Percentiles rank a stretch among this genome's conserved stretches.
Conservation (phyloP, 1,139 yeast species). For the Taiozyma sp. region DNA sequence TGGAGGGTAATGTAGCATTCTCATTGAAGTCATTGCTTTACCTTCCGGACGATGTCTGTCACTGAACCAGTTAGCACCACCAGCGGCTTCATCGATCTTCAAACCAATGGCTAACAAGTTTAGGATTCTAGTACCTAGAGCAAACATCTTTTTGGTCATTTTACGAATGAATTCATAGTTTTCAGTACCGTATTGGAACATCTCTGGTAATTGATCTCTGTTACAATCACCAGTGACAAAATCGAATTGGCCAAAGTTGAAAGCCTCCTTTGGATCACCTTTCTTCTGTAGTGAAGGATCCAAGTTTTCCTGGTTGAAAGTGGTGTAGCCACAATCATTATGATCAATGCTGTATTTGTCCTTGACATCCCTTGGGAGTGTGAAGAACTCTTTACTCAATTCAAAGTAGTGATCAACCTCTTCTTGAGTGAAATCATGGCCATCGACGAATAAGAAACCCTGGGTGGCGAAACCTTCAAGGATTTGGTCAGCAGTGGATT, state of each 20-base stretch:
- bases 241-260: constrained; percentile 26
- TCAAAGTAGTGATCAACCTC: constrained; percentile 53
- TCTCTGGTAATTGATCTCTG: constrained; percentile 34
- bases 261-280: constrained; percentile 38
- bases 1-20: constrained; percentile 69
- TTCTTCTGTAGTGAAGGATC: constrained; percentile 41
- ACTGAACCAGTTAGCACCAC: constrained; percentile 54
- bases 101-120: constrained; percentile 55
- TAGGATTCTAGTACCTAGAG: constrained; percentile 30
- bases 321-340: constrained; percentile 59
- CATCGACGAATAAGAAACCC: constrained; percentile 70
- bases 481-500: constrained; percentile 43
- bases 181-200: constrained; percentile 31
- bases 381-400: constrained; percentile 52
- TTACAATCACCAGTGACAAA: constrained; percentile 29
- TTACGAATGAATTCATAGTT: constrained; percentile 31
- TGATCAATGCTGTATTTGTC: constrained; percentile 39
- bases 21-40: constrained; percentile 54
- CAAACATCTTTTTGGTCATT: constrained; percentile 37
- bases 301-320: constrained; percentile 52
- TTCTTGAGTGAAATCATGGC: constrained; percentile 54
- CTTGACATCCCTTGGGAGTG: constrained; percentile 45
- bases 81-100: constrained; percentile 42
- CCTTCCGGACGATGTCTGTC: constrained; percentile 45
- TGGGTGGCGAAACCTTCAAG: constrained; percentile 61